Base-by-base conservation (phyloP, 441 rosid genomes). In the Brassica hybrid region DNA sequence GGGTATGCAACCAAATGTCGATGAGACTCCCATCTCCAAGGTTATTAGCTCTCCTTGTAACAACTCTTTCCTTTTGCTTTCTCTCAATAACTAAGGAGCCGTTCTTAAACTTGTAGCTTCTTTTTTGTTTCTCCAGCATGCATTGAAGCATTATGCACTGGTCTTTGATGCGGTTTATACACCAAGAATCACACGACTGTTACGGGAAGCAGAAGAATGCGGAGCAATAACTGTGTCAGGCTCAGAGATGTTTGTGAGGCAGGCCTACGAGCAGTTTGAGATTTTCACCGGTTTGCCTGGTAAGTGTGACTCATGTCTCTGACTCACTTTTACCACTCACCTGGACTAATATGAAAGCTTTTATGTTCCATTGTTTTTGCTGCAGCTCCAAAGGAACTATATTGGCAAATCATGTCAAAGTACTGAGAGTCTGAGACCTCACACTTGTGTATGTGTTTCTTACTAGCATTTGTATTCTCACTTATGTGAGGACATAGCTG, bases 91-190 rank as follows among this genome's bases (percentile, higher is more conserved):
- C 9, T 0, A 34, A 58, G 43, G 19, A 57, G n/a, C 65, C 41
- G 48, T 9, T 7, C 54, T n/a, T n/a, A 36, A 60, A 0, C 68
- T 3, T 43, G 1, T 43, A 12, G 13, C n/a, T 43, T 48, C 56
- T 3, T 5, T 4, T 30, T 30, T 30, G 58, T 52, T 70, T 77
- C 67, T 1, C 82, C 86, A 96, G 98, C 38, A 82, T 74, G 94
- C 86, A 66, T 80, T 96, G 88, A 89, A 80, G 83, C 76, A 86
- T 59, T 94, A 94, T 67, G 79, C 92, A 8, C 79, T 94, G 61
- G 97, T 94, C 36, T 96, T 94, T 50, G 97, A 96, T 80, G 98
- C 96, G 38, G 88, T 94, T 14, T 94, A 94, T 83, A 92, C 97
- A 62, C 98, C 98, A 0, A 92, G 84, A 85, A 82, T 85, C 71